These are phyloP conservation scores for Solanum tacnaense DNA, from an alignment of 257 asterid genomes.

Conservation along the genomic window DNA sequence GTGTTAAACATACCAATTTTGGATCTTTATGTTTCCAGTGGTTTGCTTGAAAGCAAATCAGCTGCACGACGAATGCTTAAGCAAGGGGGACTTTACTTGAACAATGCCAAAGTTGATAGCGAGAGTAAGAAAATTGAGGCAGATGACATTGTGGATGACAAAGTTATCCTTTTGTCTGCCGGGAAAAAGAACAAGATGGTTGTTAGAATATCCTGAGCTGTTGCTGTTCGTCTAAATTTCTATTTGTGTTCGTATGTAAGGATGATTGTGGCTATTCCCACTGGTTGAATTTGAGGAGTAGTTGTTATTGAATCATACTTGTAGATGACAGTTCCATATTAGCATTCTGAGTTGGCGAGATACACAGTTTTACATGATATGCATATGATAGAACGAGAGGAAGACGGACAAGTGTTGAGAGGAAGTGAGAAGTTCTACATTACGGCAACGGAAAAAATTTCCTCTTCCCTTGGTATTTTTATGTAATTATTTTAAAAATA, in stretches of 20 bases:
- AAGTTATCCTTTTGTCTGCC: slow-evolving; percentile 68
- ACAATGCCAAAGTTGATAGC: slow-evolving; percentile 55
- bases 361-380: not conserved
- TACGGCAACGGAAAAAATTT: not conserved
- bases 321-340: not conserved
- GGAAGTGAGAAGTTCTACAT: not conserved
- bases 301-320: not conserved
- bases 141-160: slow-evolving; percentile 68
- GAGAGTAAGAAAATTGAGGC: slow-evolving; percentile 74
- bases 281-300: not conserved
- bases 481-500: not conserved
- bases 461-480: not conserved
- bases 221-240: not conserved
- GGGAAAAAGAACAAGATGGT: slow-evolving; percentile 96
- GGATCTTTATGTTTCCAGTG: slow-evolving; percentile 56
- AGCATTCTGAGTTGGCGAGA: not conserved
- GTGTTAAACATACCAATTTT: slow-evolving; percentile 47
- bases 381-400: not conserved
- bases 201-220: slow-evolving; percentile 50
- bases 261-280: not conserved
- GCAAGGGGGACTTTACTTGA: slow-evolving; percentile 93
- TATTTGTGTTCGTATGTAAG: not conserved
- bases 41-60: slow-evolving; percentile 78
- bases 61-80: slow-evolving; percentile 83
- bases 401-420: not conserved